Base-by-base conservation (phyloP, 768 basidiomycete species). In the Sporobolomyces roseus region DNA sequence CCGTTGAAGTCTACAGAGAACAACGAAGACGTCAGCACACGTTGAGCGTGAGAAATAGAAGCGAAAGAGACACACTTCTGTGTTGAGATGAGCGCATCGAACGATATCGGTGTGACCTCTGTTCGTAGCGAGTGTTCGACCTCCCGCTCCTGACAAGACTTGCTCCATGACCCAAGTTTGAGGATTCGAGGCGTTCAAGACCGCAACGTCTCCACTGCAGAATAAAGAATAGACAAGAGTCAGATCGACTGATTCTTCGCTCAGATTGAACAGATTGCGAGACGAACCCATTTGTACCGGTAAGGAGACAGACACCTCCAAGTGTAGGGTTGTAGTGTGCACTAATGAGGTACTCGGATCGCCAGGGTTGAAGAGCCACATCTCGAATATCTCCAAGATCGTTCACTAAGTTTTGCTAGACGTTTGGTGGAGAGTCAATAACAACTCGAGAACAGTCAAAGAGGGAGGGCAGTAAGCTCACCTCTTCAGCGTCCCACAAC, bases 341-440 rank as follows among this genome's bases (percentile, higher is more conserved):
- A 7, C 59, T 68, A 54, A 75, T 73, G 38, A 75, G 60, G 63
- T 74, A 75, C 56, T 75, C 70, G 8, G 73, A 72, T 21, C 73
- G 68, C 73, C 73, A 75, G 0, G 68, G 68, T 35, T 74, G 70
- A 12, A 70, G 60, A 8, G 63, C 68, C 14, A 75, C 70, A 32
- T 75, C 75, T 0, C 75, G 67, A 8, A 74, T 50, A 54, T 75
- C 75, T n/a, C 75, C 75, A 27, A 70, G 53, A 46, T 75, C 75
- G 48, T 43, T 33, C 3, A 74, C 14, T 21, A 71, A 65, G 25
- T 67, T 63, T 50, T 69, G 65, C 72, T 73, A 49, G 46, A 50
- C 51, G 52, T 36, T 16, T 35, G 13, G n/a, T 36, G 21, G 0
- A 2, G 12, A 27, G n/a, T n/a, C n/a, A n/a, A n/a, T n/a, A n/a